Percentiles rank a stretch among this genome's conserved stretches.
These are phyloP conservation scores for Penicillium sp. DNA, from an alignment of 2,329 filamentous ascomycete genomes.

Conservation along the genomic window DNA sequence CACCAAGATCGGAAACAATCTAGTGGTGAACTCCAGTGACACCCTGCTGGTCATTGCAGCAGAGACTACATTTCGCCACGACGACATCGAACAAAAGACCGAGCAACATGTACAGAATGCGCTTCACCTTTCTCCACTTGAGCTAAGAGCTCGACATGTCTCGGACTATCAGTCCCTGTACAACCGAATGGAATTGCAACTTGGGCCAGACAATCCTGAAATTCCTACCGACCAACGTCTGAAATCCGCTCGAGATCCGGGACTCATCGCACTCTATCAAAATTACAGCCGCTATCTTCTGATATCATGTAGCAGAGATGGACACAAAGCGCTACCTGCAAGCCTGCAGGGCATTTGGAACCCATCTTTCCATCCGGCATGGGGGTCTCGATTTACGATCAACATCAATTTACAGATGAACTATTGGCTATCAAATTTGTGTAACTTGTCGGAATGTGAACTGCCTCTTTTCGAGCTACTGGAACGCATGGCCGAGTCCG, in stretches of 20 bases:
- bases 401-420: conserved; percentile 67
- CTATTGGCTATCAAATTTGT: conserved; percentile 58
- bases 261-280: conserved; percentile 55
- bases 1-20: conserved; percentile 35
- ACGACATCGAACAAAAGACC: conserved; percentile 26
- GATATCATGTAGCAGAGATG: conserved; percentile 55
- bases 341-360: conserved; percentile 62
- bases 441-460: conserved; percentile 48
- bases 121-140: conserved; percentile 17
- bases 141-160: conserved; percentile 33
- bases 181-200: conserved; percentile 30
- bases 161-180: conserved; percentile 38
- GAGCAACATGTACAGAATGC: conserved; percentile 31
- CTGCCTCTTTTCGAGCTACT: conserved; percentile 46
- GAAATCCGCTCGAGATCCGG: conserved; percentile 47
- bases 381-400: conserved; percentile 59
- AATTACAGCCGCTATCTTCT: conserved; percentile 57
- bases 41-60: conserved; percentile 42
- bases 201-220: conserved; percentile 24
- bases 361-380: conserved; percentile 48
- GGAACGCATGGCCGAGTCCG: conserved; percentile 39
- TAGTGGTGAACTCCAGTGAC: conserved; percentile 40
- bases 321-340: conserved; percentile 50
- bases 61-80: conserved; percentile 42
- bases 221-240: conserved; percentile 35